A percentile compares a stretch with the other conserved stretches of the same genome.
Conservation (phyloP, 371 early-diverging fungal genomes). For the Entomophthora muscae region DNA sequence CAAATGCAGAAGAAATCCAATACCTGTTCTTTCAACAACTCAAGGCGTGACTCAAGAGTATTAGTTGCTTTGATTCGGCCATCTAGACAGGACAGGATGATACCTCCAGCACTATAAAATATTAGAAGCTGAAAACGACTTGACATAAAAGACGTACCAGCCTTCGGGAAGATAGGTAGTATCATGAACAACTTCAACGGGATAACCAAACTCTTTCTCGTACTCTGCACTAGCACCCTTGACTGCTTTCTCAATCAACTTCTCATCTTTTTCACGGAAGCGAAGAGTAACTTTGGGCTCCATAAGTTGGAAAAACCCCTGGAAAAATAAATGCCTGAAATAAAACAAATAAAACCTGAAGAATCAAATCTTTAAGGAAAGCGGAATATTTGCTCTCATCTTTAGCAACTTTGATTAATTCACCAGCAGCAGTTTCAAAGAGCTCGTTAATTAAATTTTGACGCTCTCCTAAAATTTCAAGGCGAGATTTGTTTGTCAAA, state of each 20-base stretch:
- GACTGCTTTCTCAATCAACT: slow-evolving; percentile 34
- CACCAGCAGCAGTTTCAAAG: slow-evolving; percentile 35
- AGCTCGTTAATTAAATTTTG: slow-evolving; percentile 69
- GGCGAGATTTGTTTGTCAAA: slow-evolving; percentile 84
- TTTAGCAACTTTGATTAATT: slow-evolving; percentile 30
- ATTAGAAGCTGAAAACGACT: neutral
- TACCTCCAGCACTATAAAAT: slow-evolving; percentile 66
- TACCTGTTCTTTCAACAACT: slow-evolving; percentile 53
- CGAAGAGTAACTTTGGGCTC: slow-evolving; percentile 51
- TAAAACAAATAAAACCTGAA: slow-evolving; percentile 35
- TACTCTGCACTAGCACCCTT: slow-evolving; percentile 36
- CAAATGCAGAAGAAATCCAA: neutral
- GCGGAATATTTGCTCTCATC: slow-evolving; percentile 34
- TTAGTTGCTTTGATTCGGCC: slow-evolving; percentile 73
- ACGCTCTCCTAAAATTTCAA: slow-evolving; percentile 71
- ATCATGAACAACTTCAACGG: slow-evolving; percentile 17
- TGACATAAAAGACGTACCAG: too few species aligned
- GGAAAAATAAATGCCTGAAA: slow-evolving; percentile 7
- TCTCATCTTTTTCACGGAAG: slow-evolving; percentile 54
- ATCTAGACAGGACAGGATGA: slow-evolving; percentile 51
- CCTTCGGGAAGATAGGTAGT: slow-evolving; percentile 27
- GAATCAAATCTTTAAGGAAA: slow-evolving; percentile 45
- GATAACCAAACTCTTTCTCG: slow-evolving; percentile 29
- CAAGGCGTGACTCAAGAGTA: slow-evolving; percentile 78
- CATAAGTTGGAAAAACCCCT: slow-evolving; percentile 69